Evolutionary conservation across 495 filamentous ascomycete species (phyloP).

Genomic region (Neurospora tetrasperma): DNA sequence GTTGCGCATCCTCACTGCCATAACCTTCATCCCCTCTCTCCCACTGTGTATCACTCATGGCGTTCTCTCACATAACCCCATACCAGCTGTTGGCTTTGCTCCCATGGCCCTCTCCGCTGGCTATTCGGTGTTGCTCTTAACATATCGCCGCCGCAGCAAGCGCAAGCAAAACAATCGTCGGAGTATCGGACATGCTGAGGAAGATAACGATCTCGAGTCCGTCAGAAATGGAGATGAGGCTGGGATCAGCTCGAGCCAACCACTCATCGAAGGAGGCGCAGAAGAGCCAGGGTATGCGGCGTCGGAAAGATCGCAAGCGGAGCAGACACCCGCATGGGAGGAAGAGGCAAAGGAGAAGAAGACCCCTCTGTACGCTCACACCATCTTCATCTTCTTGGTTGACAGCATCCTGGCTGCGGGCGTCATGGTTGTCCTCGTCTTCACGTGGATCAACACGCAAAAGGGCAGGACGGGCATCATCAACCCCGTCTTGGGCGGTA

Average conservation of each 20-base stretch:
- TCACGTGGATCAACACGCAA: slow-evolving; percentile 23
- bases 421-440: slow-evolving; percentile 29
- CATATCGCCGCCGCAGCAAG: slow-evolving; percentile 4
- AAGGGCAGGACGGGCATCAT: slow-evolving; percentile 7
- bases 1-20: slow-evolving; percentile 30
- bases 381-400: slow-evolving; percentile 28
- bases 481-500: slow-evolving; percentile 5
- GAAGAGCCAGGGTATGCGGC: background rate
- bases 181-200: slow-evolving; percentile 1
- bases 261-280: background rate
- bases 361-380: slow-evolving; percentile 16
- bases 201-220: slow-evolving; percentile 5
- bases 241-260: slow-evolving; percentile 1
- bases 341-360: slow-evolving; percentile 2
- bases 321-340: background rate
- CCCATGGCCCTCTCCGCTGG: slow-evolving; percentile 29
- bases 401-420: slow-evolving; percentile 26
- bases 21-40: slow-evolving; percentile 45
- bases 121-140: slow-evolving; percentile 18
- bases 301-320: slow-evolving; percentile 5
- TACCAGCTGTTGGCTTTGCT: slow-evolving; percentile 32
- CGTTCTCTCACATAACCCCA: slow-evolving; percentile 23
- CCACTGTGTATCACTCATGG: slow-evolving; percentile 33
- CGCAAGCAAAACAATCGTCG: background rate
- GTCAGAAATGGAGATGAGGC: background rate